Evolutionary conservation across 2,329 filamentous ascomycete genomes (phyloP).

Genomic region (Ustilaginoidea virens): DNA sequence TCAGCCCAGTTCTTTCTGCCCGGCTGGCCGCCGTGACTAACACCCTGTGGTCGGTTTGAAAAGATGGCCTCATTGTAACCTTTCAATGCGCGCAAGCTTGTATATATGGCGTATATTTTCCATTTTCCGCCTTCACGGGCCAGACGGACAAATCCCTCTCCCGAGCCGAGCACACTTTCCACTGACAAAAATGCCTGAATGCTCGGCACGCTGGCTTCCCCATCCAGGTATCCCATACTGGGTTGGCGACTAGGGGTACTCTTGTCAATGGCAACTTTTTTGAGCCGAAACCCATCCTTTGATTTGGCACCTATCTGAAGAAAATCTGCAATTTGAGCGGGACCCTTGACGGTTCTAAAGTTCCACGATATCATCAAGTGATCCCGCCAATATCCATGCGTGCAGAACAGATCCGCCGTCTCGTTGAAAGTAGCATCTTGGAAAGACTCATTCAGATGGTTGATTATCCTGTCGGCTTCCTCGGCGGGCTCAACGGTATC

Average conservation of each 20-base stretch:
- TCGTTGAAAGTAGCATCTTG: too few species aligned
- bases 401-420: slow-evolving; percentile 25
- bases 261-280: slow-evolving; percentile 28
- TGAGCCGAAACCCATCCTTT: slow-evolving; percentile 23
- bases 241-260: slow-evolving; percentile 29
- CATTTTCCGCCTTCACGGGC: slow-evolving; percentile 28
- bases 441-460: too few species aligned
- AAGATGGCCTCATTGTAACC: slow-evolving; percentile 35
- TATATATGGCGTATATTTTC: slow-evolving; percentile 52
- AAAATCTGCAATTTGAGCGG: slow-evolving; percentile 22
- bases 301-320: slow-evolving; percentile 16
- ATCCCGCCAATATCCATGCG: slow-evolving; percentile 41
- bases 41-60: slow-evolving; percentile 35
- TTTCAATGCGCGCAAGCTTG: slow-evolving; percentile 36
- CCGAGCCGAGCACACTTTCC: slow-evolving; percentile 36
- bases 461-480: too few species aligned
- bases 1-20: slow-evolving; percentile 46
- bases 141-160: slow-evolving; percentile 40
- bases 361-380: slow-evolving; percentile 41
- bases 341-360: slow-evolving; percentile 33
- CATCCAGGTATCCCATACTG: slow-evolving; percentile 30
- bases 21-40: slow-evolving; percentile 34
- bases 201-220: slow-evolving; percentile 29
- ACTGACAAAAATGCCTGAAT: slow-evolving; percentile 41
- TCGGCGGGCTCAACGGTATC: too few species aligned